Evolutionary conservation across 805 yeast genomes (phyloP), one percentile per base, ranked within the genome.

Genomic region (Lipomyces sp.): DNA sequence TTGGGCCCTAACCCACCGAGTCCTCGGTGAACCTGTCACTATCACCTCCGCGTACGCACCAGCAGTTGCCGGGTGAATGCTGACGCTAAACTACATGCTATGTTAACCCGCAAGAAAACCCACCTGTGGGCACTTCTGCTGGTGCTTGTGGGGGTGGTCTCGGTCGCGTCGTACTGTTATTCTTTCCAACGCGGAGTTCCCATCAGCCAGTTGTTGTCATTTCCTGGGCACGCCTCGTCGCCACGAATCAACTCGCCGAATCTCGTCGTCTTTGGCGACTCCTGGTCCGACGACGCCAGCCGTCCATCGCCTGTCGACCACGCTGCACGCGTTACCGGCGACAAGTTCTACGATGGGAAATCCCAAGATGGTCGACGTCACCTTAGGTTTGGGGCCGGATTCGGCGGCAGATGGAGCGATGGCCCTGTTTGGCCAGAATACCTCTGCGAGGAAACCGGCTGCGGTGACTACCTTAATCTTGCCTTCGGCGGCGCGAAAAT

Each of bases 391-490:
- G 71, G 71, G 29, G 42, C 42, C 2, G 71, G 71, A 8, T n/a
- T 11, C 34, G 57, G 33, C 34, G 71, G 71, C 8, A 63, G 71
- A 35, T 68, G 71, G 71, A 35, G 64, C 4, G 60, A 68, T 45
- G 71, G 71, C 24, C 65, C 62, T 4, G 67, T 68, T 3, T 68
- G 71, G 71, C 60, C 69, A 10, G 71, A 68, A 57, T 60, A 66
- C 50, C 57, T 68, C 10, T 63, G 69, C 64, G 53, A 51, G 6
- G 24, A 29, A 24, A 37, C 45, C 53, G 53, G 30, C 7, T 64
- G 69, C 59, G 33, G 29, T 18, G 59, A 57, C 48, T 58, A 66
- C 32, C 45, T 64, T 60, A 66, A 68, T 39, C 59, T 68, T 2
- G 71, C 71, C 10, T 55, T 37, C 54, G 71, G 71, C 18, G 71